These are phyloP conservation scores for Hyparrhenia diplandra DNA, from an alignment of 176 grass and related monocot species.

Conservation along the genomic window DNA sequence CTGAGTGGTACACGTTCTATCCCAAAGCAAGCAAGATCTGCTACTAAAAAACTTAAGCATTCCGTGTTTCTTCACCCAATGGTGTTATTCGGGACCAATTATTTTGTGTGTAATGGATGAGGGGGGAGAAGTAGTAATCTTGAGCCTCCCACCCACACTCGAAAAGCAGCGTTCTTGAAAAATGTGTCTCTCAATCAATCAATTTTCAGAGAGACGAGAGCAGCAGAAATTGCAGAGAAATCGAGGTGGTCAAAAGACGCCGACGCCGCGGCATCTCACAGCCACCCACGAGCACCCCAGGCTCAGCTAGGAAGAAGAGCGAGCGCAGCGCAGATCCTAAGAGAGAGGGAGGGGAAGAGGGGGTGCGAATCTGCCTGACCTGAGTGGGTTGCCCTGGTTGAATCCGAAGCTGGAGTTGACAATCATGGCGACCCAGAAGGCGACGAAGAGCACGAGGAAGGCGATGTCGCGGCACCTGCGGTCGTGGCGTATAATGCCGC, in stretches of 20 bases:
- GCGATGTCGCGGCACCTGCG: slow-evolving; percentile 77
- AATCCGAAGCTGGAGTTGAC: slow-evolving; percentile 99
- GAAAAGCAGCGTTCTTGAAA: not conserved
- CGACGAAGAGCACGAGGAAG: slow-evolving; percentile 76
- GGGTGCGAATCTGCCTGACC: slow-evolving; percentile 39
- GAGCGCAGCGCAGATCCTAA: not conserved
- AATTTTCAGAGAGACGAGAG: not conserved
- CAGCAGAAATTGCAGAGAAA: not conserved
- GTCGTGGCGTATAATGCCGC: slow-evolving; percentile 75
- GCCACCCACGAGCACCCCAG: not conserved
- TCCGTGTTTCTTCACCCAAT: not conserved
- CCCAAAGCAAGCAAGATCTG: not conserved
- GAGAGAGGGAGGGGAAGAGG: not conserved
- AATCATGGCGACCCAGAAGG: slow-evolving; percentile 99
- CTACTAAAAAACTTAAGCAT: not conserved
- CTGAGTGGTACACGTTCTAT: not conserved
- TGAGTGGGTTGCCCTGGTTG: slow-evolving; percentile 95
- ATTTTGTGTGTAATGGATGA: not conserved
- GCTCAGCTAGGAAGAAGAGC: not conserved
- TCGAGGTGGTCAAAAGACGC: not conserved
- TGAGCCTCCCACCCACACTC: not conserved
- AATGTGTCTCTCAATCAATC: not conserved
- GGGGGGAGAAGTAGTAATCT: not conserved
- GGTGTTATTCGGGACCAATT: not conserved
- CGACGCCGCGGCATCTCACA: not conserved